Conservation (phyloP, 768 basidiomycete genomes). For the Podaxis mareebaensis region DNA sequence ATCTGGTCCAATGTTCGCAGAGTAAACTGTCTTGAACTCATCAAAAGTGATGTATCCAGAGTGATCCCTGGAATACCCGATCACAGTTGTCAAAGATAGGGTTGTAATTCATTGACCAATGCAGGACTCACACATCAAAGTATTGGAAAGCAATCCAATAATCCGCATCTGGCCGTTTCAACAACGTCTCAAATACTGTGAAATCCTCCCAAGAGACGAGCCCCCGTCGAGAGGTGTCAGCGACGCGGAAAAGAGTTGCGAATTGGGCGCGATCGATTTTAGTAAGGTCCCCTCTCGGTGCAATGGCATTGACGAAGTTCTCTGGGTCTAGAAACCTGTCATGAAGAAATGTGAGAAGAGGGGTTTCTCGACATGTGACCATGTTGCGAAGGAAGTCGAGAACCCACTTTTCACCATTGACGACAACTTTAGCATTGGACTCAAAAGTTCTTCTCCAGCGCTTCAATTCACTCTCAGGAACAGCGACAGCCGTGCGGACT, state of each 20-base stretch:
- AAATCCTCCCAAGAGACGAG: constrained; percentile 95
- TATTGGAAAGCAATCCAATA: constrained; percentile 97
- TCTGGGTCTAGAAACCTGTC: constrained; percentile 82
- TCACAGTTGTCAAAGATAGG: constrained; percentile 13
- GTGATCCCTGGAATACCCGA: constrained; percentile 58
- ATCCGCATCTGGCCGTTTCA: constrained; percentile 95
- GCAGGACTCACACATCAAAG: constrained; percentile 83
- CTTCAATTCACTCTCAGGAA: constrained; percentile 81
- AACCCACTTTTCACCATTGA: constrained; percentile 81
- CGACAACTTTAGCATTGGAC: constrained; percentile 68
- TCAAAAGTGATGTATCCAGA: constrained; percentile 93
- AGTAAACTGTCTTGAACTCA: constrained; percentile 93
- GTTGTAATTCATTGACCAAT: neutral
- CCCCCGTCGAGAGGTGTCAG: constrained; percentile 74
- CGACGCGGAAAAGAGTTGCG: constrained; percentile 86
- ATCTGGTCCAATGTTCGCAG: constrained; percentile 72
- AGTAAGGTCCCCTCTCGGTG: constrained; percentile 79
- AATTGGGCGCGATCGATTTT: constrained; percentile 90
- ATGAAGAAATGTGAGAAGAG: constrained; percentile 19
- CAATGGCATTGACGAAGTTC: constrained; percentile 94
- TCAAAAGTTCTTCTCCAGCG: constrained; percentile 92
- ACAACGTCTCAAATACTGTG: constrained; percentile 87
- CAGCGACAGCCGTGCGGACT: constrained; percentile 66
- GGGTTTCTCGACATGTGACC: constrained; percentile 24
- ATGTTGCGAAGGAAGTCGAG: constrained; percentile 12